Base-by-base conservation (phyloP, 805 yeast species). In the Candida coleopterorum region DNA sequence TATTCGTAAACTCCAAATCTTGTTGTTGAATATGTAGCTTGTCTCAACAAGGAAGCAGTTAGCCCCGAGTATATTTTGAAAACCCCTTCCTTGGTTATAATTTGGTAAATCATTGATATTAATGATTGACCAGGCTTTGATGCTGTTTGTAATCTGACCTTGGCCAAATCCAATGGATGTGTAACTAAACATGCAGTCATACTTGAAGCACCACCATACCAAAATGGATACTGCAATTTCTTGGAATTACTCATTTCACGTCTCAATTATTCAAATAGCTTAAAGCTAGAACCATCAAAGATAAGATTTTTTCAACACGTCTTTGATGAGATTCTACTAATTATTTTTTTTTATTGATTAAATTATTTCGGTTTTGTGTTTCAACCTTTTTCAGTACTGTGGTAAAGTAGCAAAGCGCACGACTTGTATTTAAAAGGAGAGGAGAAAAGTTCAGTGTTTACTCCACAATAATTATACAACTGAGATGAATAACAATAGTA, bases 101-200 rank as follows among this genome's bases (percentile, higher is more conserved):
- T 81, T 35, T 68, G 70, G 25, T 58, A 55, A n/a, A 83, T 70
- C 75, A 86, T 82, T 6, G 74, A 62, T 6, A 75, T 53, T 45
- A 86, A 65, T 0, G 78, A 67, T 38, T 77, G 82, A 28, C 86
- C 86, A 3, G 85, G 82, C 9, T 58, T 63, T 0, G 72, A 53
- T 3, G 94, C 88, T 0, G 95, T 82, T 55, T 86, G 96, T 54
- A 86, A 66, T 34, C 95, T 74, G 7, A 88, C 95, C 52, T 86
- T 86, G 2, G 95, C 93, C 29, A 86, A 66, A 55, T 86, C 96
- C 41, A 86, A 64, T 4, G 96, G 96, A 60, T 86, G 96, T 1
- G 87, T 80, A 32, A 74, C 74, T 25, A 75, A 46, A 53, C 82
- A 77, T 6, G 86, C 87, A 32, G 72, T 70, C 68, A 76, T 75